Evolutionary conservation across 2,329 filamentous ascomycete genomes (phyloP), one percentile per base, ranked within the genome.

Genomic region (Amauroascus verrucosus): DNA sequence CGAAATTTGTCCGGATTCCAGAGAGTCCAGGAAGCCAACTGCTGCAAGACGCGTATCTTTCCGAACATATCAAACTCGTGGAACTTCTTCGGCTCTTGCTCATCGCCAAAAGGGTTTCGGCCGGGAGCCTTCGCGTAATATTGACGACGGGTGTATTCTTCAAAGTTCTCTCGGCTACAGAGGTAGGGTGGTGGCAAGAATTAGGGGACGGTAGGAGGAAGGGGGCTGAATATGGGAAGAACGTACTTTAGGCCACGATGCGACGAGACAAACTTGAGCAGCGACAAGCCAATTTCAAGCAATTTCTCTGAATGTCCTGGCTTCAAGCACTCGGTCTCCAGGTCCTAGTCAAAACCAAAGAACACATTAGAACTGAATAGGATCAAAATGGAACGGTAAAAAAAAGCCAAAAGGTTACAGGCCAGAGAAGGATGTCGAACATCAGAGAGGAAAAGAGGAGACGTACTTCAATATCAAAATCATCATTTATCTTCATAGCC

Each of bases 181-280:
- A n/a, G 47, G 48, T 48, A 43, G 40, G 6, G 37, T 20, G 13
- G 38, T 5, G 24, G 24, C 48, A 32, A 35, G 13, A 22, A n/a
- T 51, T 33, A 51, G 48, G 28, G 20, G n/a, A 14, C 2, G 22
- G 14, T 26, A 13, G 9, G 20, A 13, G 40, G 22, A 43, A 26
- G 9, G 40, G 20, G 7, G 18, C 4, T 26, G 1, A 26, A 26
- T 1, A 26, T 24, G 40, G 14, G 11, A 43, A 7, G 2, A 57
- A 77, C 86, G 60, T 80, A 95, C 89, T 85, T 94, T 46, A 97
- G 75, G 58, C 90, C 90, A 59, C 90, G 85, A 73, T 96, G 89
- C 56, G 90, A 95, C 30, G 93, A 96, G 48, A 96, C 84, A 66
- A 86, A 89, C 77, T 96, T 96, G 56, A 97, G 81, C 18, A 97